Evolutionary conservation across 768 basidiomycete species (phyloP).

Genomic region (Hortiboletus flavorubellus): DNA sequence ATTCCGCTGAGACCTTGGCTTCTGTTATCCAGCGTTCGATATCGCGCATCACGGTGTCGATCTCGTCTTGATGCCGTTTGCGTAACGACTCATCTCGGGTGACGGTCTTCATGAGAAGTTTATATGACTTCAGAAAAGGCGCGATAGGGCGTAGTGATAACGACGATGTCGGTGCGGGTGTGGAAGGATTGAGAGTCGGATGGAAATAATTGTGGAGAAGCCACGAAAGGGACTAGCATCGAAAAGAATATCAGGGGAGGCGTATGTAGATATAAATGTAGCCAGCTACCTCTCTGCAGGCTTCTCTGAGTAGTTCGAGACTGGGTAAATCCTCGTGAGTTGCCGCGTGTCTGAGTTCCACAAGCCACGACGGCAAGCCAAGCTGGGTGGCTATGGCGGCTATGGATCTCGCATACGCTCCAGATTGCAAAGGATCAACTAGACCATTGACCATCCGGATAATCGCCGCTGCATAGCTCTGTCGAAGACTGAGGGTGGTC

Average conservation of each 20-base stretch:
- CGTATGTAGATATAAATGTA: constrained; percentile 1
- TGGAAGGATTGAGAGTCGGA: constrained; percentile 62
- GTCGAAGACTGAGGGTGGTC: constrained; percentile 55
- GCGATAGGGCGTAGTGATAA: constrained; percentile 51
- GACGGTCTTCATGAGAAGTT: constrained; percentile 57
- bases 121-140: constrained; percentile 74
- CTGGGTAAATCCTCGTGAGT: constrained; percentile 95
- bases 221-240: constrained; percentile 72
- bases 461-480: constrained; percentile 76
- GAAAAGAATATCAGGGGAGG: constrained; percentile 5
- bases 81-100: constrained; percentile 63
- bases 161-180: constrained; percentile 31
- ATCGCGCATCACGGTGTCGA: constrained; percentile 51
- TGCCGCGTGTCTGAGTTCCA: constrained; percentile 90
- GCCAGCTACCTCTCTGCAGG: constrained; percentile 58
- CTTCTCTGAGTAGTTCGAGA: constrained; percentile 74
- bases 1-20: constrained; percentile 57
- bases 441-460: constrained; percentile 92
- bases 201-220: constrained; percentile 82
- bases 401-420: constrained; percentile 88
- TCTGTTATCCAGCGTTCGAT: constrained; percentile 81
- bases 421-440: constrained; percentile 90
- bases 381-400: constrained; percentile 84
- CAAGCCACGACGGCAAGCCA: constrained; percentile 82
- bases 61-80: constrained; percentile 46